phyloP scores from a whole-genome alignment of 805 yeast genomes.

The Jamesozyma rosinii region DNA sequence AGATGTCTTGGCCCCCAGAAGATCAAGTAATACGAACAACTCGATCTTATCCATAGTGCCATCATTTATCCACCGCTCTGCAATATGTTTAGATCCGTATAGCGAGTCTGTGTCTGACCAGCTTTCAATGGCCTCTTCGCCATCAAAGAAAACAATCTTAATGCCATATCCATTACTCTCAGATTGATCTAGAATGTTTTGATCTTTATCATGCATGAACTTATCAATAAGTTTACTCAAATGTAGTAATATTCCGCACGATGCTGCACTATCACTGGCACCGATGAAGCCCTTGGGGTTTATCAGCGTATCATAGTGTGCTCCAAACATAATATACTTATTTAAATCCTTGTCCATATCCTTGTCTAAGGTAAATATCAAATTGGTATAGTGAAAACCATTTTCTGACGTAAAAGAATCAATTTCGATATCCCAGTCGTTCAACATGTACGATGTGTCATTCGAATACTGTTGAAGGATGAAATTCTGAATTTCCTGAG shows the following conservation, averaged over 20 bases:
- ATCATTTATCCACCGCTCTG: slow-evolving; percentile 30
- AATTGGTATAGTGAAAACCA: slow-evolving; percentile 32
- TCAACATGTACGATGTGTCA: slow-evolving; percentile 12
- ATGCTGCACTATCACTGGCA: slow-evolving; percentile 51
- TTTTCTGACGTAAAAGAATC: slow-evolving; percentile 32
- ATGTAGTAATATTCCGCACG: slow-evolving; percentile 45
- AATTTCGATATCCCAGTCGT: slow-evolving; percentile 22
- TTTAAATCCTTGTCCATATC: slow-evolving; percentile 11
- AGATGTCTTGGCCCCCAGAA: slow-evolving; percentile 35
- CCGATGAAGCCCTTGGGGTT: slow-evolving; percentile 49
- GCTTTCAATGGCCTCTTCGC: slow-evolving; percentile 49
- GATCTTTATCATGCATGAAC: slow-evolving; percentile 5
- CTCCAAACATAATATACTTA: slow-evolving; percentile 36
- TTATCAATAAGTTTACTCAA: slow-evolving; percentile 30
- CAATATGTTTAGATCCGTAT: slow-evolving; percentile 47
- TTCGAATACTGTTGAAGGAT: slow-evolving; percentile 25
- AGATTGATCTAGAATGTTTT: slow-evolving; percentile 1
- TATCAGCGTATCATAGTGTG: slow-evolving; percentile 44
- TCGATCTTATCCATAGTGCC: slow-evolving; percentile 32
- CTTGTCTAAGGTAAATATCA: slow-evolving; percentile 27
- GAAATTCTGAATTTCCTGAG: slow-evolving; percentile 32
- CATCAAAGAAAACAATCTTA: slow-evolving; percentile 48
- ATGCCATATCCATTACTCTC: slow-evolving; percentile 26
- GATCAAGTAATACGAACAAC: slow-evolving; percentile 40
- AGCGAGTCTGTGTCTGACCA: slow-evolving; percentile 47